Evolutionary conservation across 371 early-diverging fungal genomes (phyloP).

Genomic region (Catenaria anguillulae): DNA sequence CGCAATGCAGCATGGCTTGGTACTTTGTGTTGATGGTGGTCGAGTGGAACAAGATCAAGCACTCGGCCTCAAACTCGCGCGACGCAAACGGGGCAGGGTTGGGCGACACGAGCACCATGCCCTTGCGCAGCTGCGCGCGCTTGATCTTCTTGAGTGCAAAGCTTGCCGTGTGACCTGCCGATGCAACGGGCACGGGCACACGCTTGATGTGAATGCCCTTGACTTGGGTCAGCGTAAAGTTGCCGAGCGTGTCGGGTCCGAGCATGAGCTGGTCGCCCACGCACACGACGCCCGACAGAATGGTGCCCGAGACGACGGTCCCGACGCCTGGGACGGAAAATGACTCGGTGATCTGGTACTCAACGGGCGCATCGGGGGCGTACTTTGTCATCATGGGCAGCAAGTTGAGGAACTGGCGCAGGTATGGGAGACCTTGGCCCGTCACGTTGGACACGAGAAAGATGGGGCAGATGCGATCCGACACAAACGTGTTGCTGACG

Average conservation of each 20-base stretch:
- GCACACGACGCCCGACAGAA: constrained; percentile 48
- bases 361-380: constrained; percentile 43
- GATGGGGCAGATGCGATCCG: constrained; percentile 57
- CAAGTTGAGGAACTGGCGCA: constrained; percentile 68
- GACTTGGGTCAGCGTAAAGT: constrained; percentile 55
- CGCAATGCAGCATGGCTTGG: constrained; percentile 89
- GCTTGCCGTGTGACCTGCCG: constrained; percentile 69
- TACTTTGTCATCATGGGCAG: constrained; percentile 52
- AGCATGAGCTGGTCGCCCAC: constrained; percentile 67
- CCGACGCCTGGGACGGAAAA: constrained; percentile 81
- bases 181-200: constrained; percentile 52
- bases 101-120: constrained; percentile 64
- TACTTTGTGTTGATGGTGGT: constrained; percentile 77
- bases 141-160: constrained; percentile 75
- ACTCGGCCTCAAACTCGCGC: constrained; percentile 74
- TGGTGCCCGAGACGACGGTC: constrained; percentile 60
- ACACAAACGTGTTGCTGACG: constrained; percentile 36
- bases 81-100: constrained; percentile 41
- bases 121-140: constrained; percentile 61
- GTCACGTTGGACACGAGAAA: constrained; percentile 87
- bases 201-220: constrained; percentile 83
- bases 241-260: constrained; percentile 71
- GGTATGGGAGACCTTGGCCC: constrained; percentile 65
- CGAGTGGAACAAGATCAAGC: constrained; percentile 60
- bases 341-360: constrained; percentile 73